A percentile compares a stretch with the other conserved stretches of the same genome.
phyloP scores from a whole-genome alignment of 2,329 filamentous ascomycete species.

The Colletotrichum chlorophyti region DNA sequence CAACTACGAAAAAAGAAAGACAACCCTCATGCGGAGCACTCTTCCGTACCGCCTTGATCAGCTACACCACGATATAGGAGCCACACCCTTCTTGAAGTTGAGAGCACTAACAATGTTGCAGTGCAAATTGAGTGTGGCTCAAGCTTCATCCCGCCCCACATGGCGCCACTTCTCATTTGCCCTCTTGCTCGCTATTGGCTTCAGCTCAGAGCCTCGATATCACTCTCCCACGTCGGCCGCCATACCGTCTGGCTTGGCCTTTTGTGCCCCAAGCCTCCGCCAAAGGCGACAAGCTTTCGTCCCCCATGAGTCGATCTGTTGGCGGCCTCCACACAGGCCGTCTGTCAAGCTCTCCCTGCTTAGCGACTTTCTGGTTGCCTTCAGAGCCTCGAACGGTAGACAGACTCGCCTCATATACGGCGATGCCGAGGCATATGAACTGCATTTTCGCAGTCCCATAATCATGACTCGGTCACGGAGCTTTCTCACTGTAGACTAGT shows the following conservation, averaged over 20 bases:
- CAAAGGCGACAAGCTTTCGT: background rate
- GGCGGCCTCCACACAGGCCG: background rate
- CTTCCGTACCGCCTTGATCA: too few species aligned
- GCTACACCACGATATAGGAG: too few species aligned
- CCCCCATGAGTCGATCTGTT: background rate
- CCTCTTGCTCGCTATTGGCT: slow-evolving; percentile 1
- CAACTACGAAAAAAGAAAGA: too few species aligned
- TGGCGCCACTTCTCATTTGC: background rate
- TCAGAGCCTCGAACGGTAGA: too few species aligned
- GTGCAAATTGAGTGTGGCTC: slow-evolving; percentile 27
- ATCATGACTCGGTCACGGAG: too few species aligned
- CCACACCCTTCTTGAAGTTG: slow-evolving; percentile 5
- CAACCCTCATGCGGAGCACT: too few species aligned
- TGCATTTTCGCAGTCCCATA: too few species aligned
- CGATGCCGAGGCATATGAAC: too few species aligned
- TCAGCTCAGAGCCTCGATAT: background rate
- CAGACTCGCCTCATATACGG: too few species aligned
- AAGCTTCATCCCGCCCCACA: slow-evolving; percentile 18
- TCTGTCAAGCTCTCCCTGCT: too few species aligned
- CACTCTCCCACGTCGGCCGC: background rate
- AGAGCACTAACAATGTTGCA: background rate
- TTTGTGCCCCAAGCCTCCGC: background rate
- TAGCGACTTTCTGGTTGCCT: too few species aligned
- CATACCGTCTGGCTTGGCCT: background rate
- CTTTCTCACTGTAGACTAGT: too few species aligned